Base-by-base conservation (phyloP, 176 grass and related monocot genomes). In the Zea luxurians region DNA sequence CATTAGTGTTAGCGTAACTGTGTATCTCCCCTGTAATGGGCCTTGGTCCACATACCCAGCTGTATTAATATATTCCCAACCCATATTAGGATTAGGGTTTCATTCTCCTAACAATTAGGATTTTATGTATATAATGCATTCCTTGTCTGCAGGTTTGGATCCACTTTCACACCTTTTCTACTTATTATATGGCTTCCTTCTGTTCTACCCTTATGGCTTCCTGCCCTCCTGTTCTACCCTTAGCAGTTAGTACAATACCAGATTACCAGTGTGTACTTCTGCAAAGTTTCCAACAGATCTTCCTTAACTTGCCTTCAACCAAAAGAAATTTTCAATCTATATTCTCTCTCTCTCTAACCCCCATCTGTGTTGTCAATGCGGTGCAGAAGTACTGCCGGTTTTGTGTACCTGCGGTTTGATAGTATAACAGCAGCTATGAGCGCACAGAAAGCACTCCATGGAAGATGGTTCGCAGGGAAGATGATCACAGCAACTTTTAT, bases 381-480 rank as follows among this genome's bases (percentile, higher is more conserved):
- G 66, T 71, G 44, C 78, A 99, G 96, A 78, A 85, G 91, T 77
- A 99, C 82, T 64, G 43, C 90, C 2, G 96, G 96, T 16, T 87
- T 89, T 91, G 96, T 99, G 8, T 99, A 87, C 70, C 88, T 99
- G 10, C 87, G 76, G 18, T 95, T 99, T 68, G 96, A 99, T 27
- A 85, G 83, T 80, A 71, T 85, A 79, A 70, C 83, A 62, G 83
- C 87, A 9, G 92, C 96, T 10, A 87, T 92, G 81, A 78, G 76
- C 43, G 96, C 96, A 48, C 92, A 99, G 63, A 89, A 77, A 72
- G 92, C 92, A 18, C 89, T 99, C 16, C 96, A 98, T 69, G 96
- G 96, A 17, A 90, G 96, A 82, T 98, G 96, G 96, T 98, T 98
- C 89, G 92, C 96, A 5, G 96, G 96, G 61, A 98, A 98, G 85